Conservation (phyloP, 495 filamentous ascomycete genomes). For the Aspergillus sclerotioniger region DNA sequence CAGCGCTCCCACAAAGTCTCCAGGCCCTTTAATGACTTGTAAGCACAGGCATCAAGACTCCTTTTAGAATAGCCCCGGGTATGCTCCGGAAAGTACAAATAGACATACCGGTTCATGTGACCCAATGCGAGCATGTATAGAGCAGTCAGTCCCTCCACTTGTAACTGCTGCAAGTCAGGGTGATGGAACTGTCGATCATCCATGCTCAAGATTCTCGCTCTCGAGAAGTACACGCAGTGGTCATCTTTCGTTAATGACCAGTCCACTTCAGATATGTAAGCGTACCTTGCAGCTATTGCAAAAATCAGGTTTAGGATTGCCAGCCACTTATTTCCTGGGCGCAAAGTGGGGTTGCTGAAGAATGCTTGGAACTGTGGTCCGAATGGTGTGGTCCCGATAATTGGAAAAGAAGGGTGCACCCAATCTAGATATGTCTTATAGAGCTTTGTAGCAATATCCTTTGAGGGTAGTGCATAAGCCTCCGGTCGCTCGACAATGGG, state of each 20-base stretch:
- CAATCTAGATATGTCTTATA: constrained; percentile 57
- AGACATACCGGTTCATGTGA: constrained; percentile 58
- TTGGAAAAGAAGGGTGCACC: constrained; percentile 60
- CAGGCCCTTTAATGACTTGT: constrained; percentile 50
- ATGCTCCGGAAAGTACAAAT: constrained; percentile 8
- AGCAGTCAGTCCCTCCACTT: constrained; percentile 55
- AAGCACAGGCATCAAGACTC: not conserved
- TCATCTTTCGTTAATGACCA: constrained; percentile 47
- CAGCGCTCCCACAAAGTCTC: constrained; percentile 56
- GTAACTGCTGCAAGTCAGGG: constrained; percentile 56
- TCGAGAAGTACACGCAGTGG: constrained; percentile 55
- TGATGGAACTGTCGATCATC: constrained; percentile 51
- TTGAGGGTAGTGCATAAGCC: constrained; percentile 48
- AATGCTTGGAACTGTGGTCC: constrained; percentile 47
- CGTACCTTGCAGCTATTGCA: constrained; percentile 56
- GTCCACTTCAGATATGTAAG: constrained; percentile 42
- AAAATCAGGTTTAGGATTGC: constrained; percentile 63
- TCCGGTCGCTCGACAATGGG: constrained; percentile 45
- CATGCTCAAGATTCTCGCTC: constrained; percentile 52
- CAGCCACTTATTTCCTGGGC: constrained; percentile 49
- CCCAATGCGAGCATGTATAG: constrained; percentile 59
- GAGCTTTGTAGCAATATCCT: constrained; percentile 51
- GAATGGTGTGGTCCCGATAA: constrained; percentile 56
- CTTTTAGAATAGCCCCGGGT: not conserved
- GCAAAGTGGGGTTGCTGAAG: constrained; percentile 38